Percentiles rank a stretch among this genome's conserved stretches.
Conservation (phyloP, 2,329 filamentous ascomycete species). For the Raffaelea ambrosiae region DNA sequence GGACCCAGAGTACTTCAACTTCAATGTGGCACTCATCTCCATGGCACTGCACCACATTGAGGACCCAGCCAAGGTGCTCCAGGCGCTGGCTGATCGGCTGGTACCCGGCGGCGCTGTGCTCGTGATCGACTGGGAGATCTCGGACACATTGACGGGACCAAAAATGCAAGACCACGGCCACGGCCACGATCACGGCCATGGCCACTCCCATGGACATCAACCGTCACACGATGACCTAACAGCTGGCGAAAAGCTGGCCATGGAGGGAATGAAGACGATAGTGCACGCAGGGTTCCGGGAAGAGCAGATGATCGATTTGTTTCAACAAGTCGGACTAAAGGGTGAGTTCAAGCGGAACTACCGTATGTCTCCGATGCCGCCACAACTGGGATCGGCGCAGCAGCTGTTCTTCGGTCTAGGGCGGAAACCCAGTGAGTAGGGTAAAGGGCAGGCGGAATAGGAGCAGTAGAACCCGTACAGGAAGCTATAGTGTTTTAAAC, state of each 20-base stretch:
- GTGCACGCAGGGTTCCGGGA: constrained; percentile 8
- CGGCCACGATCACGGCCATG: background rate
- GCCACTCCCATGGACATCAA: background rate
- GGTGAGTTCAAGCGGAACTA: background rate
- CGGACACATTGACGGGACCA: background rate
- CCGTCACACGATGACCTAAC: background rate
- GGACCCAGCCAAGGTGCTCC: constrained; percentile 9
- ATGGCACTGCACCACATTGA: constrained; percentile 16
- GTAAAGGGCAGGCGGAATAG: too few relatives aligned
- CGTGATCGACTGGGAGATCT: constrained; percentile 13
- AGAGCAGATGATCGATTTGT: constrained; percentile 9
- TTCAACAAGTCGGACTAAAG: constrained; percentile 8
- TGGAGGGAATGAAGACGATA: constrained; percentile 1
- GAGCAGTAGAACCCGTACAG: too few relatives aligned
- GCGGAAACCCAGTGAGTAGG: too few relatives aligned
- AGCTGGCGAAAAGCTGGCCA: too few relatives aligned
- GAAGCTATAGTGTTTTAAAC: too few relatives aligned
- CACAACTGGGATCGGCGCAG: too few relatives aligned
- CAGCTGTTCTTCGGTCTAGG: too few relatives aligned
- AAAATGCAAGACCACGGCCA: background rate
- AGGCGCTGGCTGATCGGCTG: constrained; percentile 11
- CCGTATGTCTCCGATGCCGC: too few relatives aligned
- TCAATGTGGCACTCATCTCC: constrained; percentile 14
- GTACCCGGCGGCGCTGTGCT: constrained; percentile 12
- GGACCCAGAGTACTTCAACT: constrained; percentile 8